These are phyloP conservation scores for Raffaelea ambrosiae DNA, from an alignment of 2,329 filamentous ascomycete genomes.

Conservation along the genomic window DNA sequence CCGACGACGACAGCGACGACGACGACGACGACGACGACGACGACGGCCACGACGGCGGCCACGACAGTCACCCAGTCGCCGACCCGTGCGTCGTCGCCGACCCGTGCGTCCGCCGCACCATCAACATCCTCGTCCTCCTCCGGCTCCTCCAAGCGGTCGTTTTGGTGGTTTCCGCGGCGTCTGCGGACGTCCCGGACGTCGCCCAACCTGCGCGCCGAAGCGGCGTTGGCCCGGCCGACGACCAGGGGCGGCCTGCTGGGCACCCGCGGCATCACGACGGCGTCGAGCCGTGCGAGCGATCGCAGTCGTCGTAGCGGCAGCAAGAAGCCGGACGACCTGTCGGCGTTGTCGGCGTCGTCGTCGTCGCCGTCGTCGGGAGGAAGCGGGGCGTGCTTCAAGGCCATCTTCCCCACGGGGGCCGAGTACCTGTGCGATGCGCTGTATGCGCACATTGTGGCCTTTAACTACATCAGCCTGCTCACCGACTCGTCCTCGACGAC, in stretches of 20 bases:
- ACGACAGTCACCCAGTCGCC: background rate
- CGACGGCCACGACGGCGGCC: too few relatives aligned
- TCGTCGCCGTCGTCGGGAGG: too few relatives aligned
- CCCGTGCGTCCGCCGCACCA: background rate
- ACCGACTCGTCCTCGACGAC: background rate
- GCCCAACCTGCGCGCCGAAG: background rate
- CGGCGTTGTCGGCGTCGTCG: too few relatives aligned
- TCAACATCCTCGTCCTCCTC: background rate
- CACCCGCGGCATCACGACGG: background rate
- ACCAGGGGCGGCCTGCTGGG: too few relatives aligned
- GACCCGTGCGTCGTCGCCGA: background rate
- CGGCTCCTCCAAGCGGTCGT: too few relatives aligned
- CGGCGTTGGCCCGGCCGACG: background rate
- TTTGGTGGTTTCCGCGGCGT: background rate
- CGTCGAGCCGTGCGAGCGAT: background rate
- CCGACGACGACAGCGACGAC: background rate
- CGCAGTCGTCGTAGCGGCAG: background rate
- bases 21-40: conserved; percentile 20
- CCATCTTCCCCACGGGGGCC: conserved; percentile 43
- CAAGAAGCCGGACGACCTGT: too few relatives aligned
- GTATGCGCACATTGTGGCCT: conserved; percentile 50
- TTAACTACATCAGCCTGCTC: conserved; percentile 44
- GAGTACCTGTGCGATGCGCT: conserved; percentile 50
- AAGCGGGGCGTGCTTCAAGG: conserved; percentile 27
- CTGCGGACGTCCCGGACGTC: background rate